Evolutionary conservation across 495 filamentous ascomycete genomes (phyloP), one percentile per base, ranked within the genome.

Genomic region (Rhypophila decipiens): DNA sequence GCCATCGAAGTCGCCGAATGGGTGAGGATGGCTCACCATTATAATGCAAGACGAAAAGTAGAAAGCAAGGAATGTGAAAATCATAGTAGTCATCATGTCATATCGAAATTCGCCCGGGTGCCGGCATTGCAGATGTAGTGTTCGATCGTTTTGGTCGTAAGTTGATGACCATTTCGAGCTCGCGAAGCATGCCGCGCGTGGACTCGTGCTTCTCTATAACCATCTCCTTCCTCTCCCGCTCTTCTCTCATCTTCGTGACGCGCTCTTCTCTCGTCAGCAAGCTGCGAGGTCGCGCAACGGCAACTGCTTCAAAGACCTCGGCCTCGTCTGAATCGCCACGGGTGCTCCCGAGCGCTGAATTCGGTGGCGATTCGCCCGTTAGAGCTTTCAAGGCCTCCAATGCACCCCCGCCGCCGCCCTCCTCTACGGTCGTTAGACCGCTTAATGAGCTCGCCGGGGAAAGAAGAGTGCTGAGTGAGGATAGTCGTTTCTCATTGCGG

Each of bases 281-380:
- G 40, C 79, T 84, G 41, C 87, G 78, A n/a, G 82, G 81, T 47
- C 76, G 77, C 18, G 90, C 87, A 42, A 87, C 65, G 1, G 89
- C 86, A 34, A 96, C 77, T 0, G 90, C 91, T 64, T 98, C 93
- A 49, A 91, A 95, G 4, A 98, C 78, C 57, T 96, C 88, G 47
- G 91, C 84, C 42, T 78, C 75, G 37, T 84, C 77, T 4, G 62
- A 61, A 39, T 65, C 58, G 22, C 56, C 46, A 19, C 42, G 44
- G 3, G 55, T 33, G 43, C 63, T 64, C 3, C 61, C 58, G 11
- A 47, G 54, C 35, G 44, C 67, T 13, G 49, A 60, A 40, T 39
- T 58, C 17, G 52, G 69, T 3, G 72, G 63, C 2, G 68, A 71
- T 35, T 83, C 84, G 31, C 89, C 89, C 51, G 77, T 90, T 43